A percentile compares a stretch with the other conserved stretches of the same genome.
These are phyloP conservation scores for Stephania yunnanensis DNA, from an alignment of 164 flowering plant genomes.

Conservation along the genomic window DNA sequence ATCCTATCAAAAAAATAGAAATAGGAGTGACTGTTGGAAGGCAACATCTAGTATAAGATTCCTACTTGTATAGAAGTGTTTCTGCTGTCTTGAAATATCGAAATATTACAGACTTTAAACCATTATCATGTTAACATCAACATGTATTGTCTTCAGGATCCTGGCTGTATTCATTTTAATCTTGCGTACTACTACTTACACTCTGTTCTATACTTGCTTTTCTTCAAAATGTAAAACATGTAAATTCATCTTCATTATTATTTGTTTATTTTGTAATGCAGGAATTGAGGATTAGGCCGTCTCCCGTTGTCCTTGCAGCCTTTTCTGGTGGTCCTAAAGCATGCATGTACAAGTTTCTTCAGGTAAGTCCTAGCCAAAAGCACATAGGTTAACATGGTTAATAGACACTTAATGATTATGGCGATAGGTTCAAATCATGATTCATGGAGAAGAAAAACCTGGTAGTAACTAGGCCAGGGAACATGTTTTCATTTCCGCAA, in stretches of 20 bases:
- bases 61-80: neutral
- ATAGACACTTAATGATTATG: too few species aligned
- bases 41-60: neutral
- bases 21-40: neutral
- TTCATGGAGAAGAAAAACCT: neutral
- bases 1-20: neutral
- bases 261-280: constrained; percentile 20
- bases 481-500: neutral
- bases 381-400: too few species aligned
- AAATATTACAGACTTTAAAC: neutral
- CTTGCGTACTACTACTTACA: neutral
- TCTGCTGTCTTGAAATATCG: neutral
- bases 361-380: constrained; percentile 38
- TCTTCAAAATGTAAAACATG: neutral
- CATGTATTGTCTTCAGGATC: neutral
- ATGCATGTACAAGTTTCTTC: constrained; percentile 91
- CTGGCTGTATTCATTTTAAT: neutral
- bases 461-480: too few species aligned
- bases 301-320: constrained; percentile 80
- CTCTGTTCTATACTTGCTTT: neutral
- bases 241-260: neutral
- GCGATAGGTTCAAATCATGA: neutral
- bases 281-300: constrained; percentile 70
- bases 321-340: constrained; percentile 96
- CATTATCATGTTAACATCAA: neutral